Conservation (phyloP, 371 early-diverging fungal genomes). For the Funneliformis caledonium region DNA sequence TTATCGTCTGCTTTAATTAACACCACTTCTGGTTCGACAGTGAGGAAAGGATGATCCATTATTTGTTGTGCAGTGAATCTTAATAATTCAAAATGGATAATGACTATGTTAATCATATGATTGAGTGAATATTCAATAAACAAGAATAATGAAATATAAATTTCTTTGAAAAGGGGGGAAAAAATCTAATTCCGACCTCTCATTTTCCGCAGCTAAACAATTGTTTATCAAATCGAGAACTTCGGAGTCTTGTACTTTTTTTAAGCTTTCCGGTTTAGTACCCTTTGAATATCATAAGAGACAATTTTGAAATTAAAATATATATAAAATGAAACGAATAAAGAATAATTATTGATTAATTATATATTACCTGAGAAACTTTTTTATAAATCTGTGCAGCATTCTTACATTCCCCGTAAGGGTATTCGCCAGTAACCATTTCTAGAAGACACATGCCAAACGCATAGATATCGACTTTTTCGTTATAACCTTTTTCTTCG, state of each 20-base stretch:
- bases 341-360: not conserved
- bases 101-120: not conserved
- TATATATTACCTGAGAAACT: conserved; percentile 59
- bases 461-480: conserved; percentile 92
- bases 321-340: not conserved
- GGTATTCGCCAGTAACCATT: conserved; percentile 90
- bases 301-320: not conserved
- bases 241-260: conserved; percentile 71
- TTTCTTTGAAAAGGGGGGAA: not conserved
- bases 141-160: not conserved
- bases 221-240: conserved; percentile 76
- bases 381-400: conserved; percentile 88
- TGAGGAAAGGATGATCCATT: conserved; percentile 81
- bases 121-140: conserved; percentile 14
- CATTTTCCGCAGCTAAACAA: conserved; percentile 74
- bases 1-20: conserved; percentile 65
- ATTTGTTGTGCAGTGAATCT: conserved; percentile 78
- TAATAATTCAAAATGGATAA: conserved; percentile 2
- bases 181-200: conserved; percentile 55
- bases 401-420: conserved; percentile 88
- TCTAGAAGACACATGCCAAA: conserved; percentile 94
- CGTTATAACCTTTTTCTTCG: conserved; percentile 86
- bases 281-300: conserved; percentile 55
- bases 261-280: conserved; percentile 80
- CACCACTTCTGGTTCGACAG: conserved; percentile 78